Percentiles rank a stretch among this genome's conserved stretches.
Conservation (phyloP, 2,329 filamentous ascomycete species). For the Tolypocladium sp. region DNA sequence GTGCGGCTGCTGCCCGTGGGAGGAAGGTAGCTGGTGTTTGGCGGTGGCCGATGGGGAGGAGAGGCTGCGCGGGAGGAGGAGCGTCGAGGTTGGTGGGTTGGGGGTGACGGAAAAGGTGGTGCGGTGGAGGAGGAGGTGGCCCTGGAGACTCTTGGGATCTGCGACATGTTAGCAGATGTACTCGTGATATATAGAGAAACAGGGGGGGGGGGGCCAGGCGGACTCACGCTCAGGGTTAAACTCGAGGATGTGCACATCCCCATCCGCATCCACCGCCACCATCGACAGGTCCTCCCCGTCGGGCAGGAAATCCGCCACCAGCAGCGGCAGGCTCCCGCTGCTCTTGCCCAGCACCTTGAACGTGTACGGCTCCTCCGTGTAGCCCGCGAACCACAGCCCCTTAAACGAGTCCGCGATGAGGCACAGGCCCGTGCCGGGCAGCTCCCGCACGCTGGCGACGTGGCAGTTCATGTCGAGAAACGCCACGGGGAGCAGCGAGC, state of each 20-base stretch:
- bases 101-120: conserved; percentile 80
- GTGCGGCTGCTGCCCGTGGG: conserved; percentile 17
- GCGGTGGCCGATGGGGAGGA: conserved; percentile 25
- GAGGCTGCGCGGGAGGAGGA: conserved; percentile 62
- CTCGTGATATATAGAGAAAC: background rate
- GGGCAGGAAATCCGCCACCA: conserved; percentile 81
- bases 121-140: conserved; percentile 76
- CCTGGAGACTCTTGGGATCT: conserved; percentile 91
- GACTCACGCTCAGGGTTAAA: conserved; percentile 87
- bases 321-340: conserved; percentile 64
- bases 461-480: conserved; percentile 98
- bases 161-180: background rate
- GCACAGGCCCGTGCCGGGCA: conserved; percentile 76
- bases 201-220: background rate
- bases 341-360: conserved; percentile 91
- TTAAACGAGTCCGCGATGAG: conserved; percentile 86
- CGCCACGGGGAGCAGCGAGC: conserved; percentile 82
- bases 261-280: conserved; percentile 73
- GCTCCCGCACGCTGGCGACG: conserved; percentile 74
- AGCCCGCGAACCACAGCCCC: conserved; percentile 92
- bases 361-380: conserved; percentile 93
- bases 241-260: conserved; percentile 80
- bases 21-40: background rate
- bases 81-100: conserved; percentile 65
- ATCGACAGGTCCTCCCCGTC: conserved; percentile 77